phyloP scores from a whole-genome alignment of 2,329 filamentous ascomycete genomes.

The Epichloe baconii region DNA sequence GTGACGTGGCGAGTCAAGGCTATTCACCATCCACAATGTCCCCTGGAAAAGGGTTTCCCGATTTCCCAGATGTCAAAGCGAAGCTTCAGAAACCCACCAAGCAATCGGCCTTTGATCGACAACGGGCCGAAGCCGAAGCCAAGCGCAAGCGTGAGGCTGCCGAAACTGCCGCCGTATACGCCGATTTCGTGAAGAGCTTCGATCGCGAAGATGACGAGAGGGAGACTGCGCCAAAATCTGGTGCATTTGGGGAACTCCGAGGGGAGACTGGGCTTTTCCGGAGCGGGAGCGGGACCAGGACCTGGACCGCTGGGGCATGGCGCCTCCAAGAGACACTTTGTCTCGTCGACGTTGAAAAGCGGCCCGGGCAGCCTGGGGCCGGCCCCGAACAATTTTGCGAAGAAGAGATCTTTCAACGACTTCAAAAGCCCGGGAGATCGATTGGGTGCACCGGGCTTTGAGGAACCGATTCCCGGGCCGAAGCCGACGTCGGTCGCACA shows the following conservation, averaged over 20 bases:
- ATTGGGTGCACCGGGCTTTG: slow-evolving; percentile 20
- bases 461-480: slow-evolving; percentile 23
- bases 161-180: slow-evolving; percentile 75
- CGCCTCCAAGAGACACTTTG: slow-evolving; percentile 49
- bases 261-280: slow-evolving; percentile 3
- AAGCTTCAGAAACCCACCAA: slow-evolving; percentile 72
- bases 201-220: slow-evolving; percentile 42
- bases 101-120: slow-evolving; percentile 77
- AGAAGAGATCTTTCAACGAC: slow-evolving; percentile 38
- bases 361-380: slow-evolving; percentile 51
- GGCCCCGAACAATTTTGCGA: slow-evolving; percentile 32
- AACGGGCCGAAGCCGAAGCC: slow-evolving; percentile 79
- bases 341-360: slow-evolving; percentile 40
- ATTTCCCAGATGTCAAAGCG: slow-evolving; percentile 59
- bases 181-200: slow-evolving; percentile 77
- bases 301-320: slow-evolving; percentile 4
- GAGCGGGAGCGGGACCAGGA: not conserved
- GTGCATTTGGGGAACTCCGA: slow-evolving; percentile 13
- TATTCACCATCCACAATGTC: slow-evolving; percentile 25
- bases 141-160: slow-evolving; percentile 74
- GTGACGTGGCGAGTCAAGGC: not conserved
- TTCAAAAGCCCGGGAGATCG: slow-evolving; percentile 24
- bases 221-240: not conserved
- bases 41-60: slow-evolving; percentile 32
- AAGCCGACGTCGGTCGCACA: slow-evolving; percentile 47